Evolutionary conservation across 1,284 basidiomycete species (phyloP).

Genomic region (Ganoderma meredithae): DNA sequence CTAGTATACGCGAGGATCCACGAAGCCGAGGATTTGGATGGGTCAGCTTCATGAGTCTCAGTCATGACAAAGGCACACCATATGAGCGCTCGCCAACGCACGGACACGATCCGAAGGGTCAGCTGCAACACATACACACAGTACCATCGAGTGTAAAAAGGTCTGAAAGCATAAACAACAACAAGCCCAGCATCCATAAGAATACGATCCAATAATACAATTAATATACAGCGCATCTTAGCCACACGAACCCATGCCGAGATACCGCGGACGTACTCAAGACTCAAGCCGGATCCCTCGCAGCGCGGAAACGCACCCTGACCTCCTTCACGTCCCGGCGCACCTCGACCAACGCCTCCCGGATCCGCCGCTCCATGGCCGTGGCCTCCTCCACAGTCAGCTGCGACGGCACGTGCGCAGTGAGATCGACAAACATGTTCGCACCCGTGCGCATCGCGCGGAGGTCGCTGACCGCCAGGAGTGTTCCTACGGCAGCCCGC

Average conservation of each 20-base stretch:
- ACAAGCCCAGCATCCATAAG: not conserved
- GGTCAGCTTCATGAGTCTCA: no score
- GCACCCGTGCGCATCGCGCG: constrained; percentile 84
- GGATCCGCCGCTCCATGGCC: constrained; percentile 69
- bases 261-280: not conserved
- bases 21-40: not conserved
- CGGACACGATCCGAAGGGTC: no score
- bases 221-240: not conserved
- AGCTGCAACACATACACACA: not conserved
- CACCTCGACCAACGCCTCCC: constrained; percentile 63
- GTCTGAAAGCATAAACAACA: not conserved
- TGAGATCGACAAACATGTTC: constrained; percentile 76
- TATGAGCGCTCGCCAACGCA: not conserved
- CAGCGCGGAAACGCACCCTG: constrained; percentile 73
- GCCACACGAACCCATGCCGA: not conserved
- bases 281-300: constrained; percentile 26
- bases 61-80: not conserved
- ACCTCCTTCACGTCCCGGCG: constrained; percentile 84
- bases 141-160: not conserved
- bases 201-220: not conserved
- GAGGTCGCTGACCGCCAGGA: constrained; percentile 66
- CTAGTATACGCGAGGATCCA: not conserved
- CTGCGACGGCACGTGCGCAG: constrained; percentile 69
- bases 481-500: constrained; percentile 23
- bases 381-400: constrained; percentile 67